Conservation (phyloP, 768 basidiomycete species). For the Mycena kentingensis region DNA sequence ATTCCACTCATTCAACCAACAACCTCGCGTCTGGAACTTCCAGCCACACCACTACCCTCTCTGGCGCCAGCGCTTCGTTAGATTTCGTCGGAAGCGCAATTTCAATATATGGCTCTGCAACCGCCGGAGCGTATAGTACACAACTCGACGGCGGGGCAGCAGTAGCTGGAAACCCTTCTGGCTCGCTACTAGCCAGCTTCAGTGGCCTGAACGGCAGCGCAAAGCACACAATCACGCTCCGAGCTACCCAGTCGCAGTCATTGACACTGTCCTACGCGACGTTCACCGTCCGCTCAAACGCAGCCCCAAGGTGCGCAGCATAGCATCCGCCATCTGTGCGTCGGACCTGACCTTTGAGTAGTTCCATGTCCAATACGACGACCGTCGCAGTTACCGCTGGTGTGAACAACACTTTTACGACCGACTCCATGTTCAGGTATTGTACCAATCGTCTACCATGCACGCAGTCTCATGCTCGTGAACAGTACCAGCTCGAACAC, state of each 20-base stretch:
- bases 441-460: neutral
- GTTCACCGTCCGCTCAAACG: slow-evolving; percentile 16
- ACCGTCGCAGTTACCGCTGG: slow-evolving; percentile 13
- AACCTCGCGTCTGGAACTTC: slow-evolving; percentile 19
- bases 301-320: neutral
- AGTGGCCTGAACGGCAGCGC: slow-evolving; percentile 9
- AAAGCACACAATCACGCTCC: slow-evolving; percentile 22
- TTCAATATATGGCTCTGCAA: slow-evolving; percentile 17
- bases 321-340: neutral
- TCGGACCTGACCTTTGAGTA: neutral
- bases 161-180: slow-evolving; percentile 2
- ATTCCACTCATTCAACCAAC: slow-evolving; percentile 11
- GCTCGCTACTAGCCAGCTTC: slow-evolving; percentile 18
- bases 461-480: too few relatives aligned
- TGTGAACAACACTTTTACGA: slow-evolving; percentile 7
- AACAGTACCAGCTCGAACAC: neutral
- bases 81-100: slow-evolving; percentile 22
- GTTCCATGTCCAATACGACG: slow-evolving; percentile 11
- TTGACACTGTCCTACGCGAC: slow-evolving; percentile 16
- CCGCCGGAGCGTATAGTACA: slow-evolving; percentile 19
- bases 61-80: slow-evolving; percentile 19
- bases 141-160: slow-evolving; percentile 16
- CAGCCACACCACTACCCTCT: slow-evolving; percentile 13
- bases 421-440: slow-evolving; percentile 18
- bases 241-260: slow-evolving; percentile 9